Evolutionary conservation across 2,329 filamentous ascomycete genomes (phyloP), one percentile per base, ranked within the genome.

Genomic region (Tolypocladium amazonense): DNA sequence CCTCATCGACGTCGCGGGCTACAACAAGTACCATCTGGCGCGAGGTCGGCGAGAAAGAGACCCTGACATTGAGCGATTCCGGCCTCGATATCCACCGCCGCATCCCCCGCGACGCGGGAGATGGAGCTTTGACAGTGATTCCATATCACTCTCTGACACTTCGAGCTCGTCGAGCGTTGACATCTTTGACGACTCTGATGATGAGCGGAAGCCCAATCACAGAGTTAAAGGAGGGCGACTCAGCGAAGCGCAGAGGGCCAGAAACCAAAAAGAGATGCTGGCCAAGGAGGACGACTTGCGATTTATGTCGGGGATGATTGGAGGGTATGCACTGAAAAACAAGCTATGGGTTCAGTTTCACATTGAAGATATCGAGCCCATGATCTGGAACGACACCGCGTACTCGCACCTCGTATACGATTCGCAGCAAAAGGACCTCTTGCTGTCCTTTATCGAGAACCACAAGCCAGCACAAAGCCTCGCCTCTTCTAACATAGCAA

Each of bases 401-500:
- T 80, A 73, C 62, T 72, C 74, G 3, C 75, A 79, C 52, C 70
- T 80, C 6, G 78, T 80, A 4, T 78, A 78, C 63, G 73, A 77
- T 50, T 73, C 77, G 37, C 71, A 77, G 60, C 75, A 78, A 41
- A 81, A 80, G 64, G 75, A 79, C 38, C 63, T 80, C 9, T 71
- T 81, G 1, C 66, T 78, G 20, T 78, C 77, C 2, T 79, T 79
- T 65, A 77, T 80, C 4, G 74, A 79, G 61, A 77, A 73, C 62
- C 77, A 80, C 63, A 62, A 63, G 39, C 50, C 58, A 56, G 52
- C 23, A 52, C 59, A 64, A 69, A 7, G 9, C 15, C 25, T 3
- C 25, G 4, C 39, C 23, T 11, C 47, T 52, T 18, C n/a, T 27
- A 8, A 41, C 60, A 41, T 35, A 4, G 23, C 39, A 14, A 47